Evolutionary conservation across 192 early-diverging fungal species (phyloP).

Genomic region (Coemansia reversa): DNA sequence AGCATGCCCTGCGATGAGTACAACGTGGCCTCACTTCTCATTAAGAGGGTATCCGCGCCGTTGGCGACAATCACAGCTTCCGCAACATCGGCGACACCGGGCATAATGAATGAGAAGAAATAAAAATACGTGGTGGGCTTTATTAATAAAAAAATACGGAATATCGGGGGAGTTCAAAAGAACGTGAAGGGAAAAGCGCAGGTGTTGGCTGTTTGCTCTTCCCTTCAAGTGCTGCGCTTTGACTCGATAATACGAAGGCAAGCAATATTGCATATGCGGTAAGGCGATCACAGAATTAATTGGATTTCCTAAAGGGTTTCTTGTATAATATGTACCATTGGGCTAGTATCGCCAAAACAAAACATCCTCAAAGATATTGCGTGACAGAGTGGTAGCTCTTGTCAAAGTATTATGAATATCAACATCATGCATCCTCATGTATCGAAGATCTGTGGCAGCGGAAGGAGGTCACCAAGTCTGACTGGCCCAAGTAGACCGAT

Average conservation of each 20-base stretch:
- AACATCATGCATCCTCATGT: neutral
- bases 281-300: no score
- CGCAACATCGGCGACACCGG: constrained; percentile 33
- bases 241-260: no score
- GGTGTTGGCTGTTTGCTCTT: neutral
- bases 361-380: no score
- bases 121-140: neutral
- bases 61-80: constrained; percentile 13
- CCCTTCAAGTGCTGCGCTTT: no score
- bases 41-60: constrained; percentile 21
- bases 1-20: constrained; percentile 53
- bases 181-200: neutral
- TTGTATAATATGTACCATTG: no score
- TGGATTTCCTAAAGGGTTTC: no score
- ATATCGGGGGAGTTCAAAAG: neutral
- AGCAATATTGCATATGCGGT: no score
- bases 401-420: neutral
- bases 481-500: constrained; percentile 14
- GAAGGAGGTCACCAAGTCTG: constrained; percentile 1
- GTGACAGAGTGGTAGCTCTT: no score
- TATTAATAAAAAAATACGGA: neutral
- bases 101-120: constrained; percentile 17
- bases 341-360: no score
- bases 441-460: neutral
- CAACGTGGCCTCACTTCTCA: constrained; percentile 41